Conservation (phyloP, 352 stramenopile genomes). For the Phytophthora ramorum region DNA sequence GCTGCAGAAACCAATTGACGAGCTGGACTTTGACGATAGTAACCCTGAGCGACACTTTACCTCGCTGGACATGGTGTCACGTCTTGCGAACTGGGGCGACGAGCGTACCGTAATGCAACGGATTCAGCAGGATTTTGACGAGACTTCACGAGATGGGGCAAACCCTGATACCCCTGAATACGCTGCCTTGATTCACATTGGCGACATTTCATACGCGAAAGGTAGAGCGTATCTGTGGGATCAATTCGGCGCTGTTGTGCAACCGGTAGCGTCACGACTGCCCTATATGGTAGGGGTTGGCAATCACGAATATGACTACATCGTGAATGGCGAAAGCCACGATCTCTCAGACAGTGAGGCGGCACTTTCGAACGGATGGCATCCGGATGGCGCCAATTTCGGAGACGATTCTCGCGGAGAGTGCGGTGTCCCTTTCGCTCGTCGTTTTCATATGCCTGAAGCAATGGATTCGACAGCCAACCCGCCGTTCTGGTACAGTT, state of each 20-base stretch:
- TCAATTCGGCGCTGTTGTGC: constrained; percentile 76
- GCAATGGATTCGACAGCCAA: constrained; percentile 35
- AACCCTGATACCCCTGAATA: constrained; percentile 46
- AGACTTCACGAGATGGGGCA: constrained; percentile 8
- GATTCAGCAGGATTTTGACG: constrained; percentile 36
- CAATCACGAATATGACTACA: constrained; percentile 50
- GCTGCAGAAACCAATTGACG: constrained; percentile 24
- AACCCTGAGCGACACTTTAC: constrained; percentile 30
- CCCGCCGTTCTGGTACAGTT: constrained; percentile 62
- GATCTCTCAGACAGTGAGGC: constrained; percentile 29
- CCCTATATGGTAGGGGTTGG: constrained; percentile 77
- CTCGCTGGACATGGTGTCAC: constrained; percentile 32
- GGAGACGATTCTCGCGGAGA: constrained; percentile 76
- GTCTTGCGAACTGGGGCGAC: constrained; percentile 26
- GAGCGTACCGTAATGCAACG: constrained; percentile 38
- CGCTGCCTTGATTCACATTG: constrained; percentile 76
- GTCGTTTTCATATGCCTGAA: constrained; percentile 76
- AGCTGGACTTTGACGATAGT: constrained; percentile 31
- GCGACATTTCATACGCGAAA: constrained; percentile 80
- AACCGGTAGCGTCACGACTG: constrained; percentile 72
- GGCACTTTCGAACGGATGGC: constrained; percentile 24
- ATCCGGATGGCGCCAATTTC: constrained; percentile 26
- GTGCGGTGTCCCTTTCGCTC: constrained; percentile 78
- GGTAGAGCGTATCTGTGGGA: constrained; percentile 82
- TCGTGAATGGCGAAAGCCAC: constrained; percentile 27